Evolutionary conservation across 2,329 filamentous ascomycete genomes (phyloP), one percentile per base, ranked within the genome.

Genomic region (Aspergillus felis): DNA sequence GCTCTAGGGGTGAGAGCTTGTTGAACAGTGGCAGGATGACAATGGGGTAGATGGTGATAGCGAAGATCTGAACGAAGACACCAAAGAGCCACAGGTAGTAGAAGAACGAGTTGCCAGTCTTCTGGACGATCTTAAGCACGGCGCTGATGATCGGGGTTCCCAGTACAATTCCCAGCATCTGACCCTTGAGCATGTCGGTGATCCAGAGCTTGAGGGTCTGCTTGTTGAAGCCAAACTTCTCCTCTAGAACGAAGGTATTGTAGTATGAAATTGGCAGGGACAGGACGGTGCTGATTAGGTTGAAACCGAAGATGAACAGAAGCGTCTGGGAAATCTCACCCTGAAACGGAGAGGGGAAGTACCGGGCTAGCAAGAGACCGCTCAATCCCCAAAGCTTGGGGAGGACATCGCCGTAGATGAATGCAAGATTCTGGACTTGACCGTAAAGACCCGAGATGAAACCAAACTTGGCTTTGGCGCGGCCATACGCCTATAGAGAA

Each of bases 151-250:
- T 88, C 0, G 95, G 94, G 53, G 91, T 87, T 59, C 91, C 89
- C 58, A 99, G 83, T 50, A 85, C 86, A 64, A 95, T 82, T 53
- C 87, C 86, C 58, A 99, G 84, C 66, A 90, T 82, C 74, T 96
- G 92, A 32, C 88, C 87, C 82, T 99, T 99, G 79, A 97, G 75
- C 79, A 96, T 87, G 74, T 99, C 94, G 67, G 85, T 90, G 54
- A 97, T 72, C 82, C 93, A 99, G 29, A 97, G 82, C 74, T 87
- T 87, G 55, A 91, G 80, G 0, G 94, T 97, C 82, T 96, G 92
- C 81, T 99, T 99, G 78, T 99, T 99, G 85, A 99, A 99, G 51
- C 94, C 94, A 68, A 96, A 99, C 72, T 91, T 90, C 78, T 97
- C 92, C 77, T 99, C 94, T 56, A 99, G 82, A 50, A 97, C 90